These are phyloP conservation scores for Colletotrichum incanum DNA, from an alignment of 2,329 filamentous ascomycete species.

Conservation along the genomic window DNA sequence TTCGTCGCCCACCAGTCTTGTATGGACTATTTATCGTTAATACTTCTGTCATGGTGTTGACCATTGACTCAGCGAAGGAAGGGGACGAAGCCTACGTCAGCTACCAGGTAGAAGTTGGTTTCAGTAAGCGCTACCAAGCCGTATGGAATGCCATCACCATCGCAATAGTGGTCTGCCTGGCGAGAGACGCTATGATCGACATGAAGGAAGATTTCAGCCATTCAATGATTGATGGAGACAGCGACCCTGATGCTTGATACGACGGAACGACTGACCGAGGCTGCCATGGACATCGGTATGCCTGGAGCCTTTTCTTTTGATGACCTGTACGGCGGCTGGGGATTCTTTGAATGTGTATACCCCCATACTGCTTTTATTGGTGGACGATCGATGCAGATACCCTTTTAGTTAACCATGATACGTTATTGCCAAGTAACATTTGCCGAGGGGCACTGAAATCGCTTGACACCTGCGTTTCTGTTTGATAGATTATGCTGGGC, in stretches of 20 bases:
- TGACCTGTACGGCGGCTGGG: slow-evolving; percentile 8
- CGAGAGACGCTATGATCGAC: slow-evolving; percentile 57
- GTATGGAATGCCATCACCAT: slow-evolving; percentile 63
- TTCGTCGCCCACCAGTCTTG: slow-evolving; percentile 55
- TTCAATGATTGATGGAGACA: slow-evolving; percentile 49
- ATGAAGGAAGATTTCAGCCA: slow-evolving; percentile 55
- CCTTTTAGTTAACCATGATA: slow-evolving; percentile 11
- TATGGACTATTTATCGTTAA: slow-evolving; percentile 62
- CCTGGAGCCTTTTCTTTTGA: neutral
- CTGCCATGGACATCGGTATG: neutral
- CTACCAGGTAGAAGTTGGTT: slow-evolving; percentile 60
- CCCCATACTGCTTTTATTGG: slow-evolving; percentile 28
- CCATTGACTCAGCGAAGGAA: slow-evolving; percentile 55
- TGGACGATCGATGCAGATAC: slow-evolving; percentile 31
- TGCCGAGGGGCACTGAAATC: neutral
- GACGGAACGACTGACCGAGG: slow-evolving; percentile 12
- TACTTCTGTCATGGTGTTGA: slow-evolving; percentile 57
- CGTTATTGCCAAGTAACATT: neutral
- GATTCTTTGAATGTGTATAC: slow-evolving; percentile 37
- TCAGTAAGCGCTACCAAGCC: slow-evolving; percentile 57
- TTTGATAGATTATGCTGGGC: neutral
- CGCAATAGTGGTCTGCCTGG: slow-evolving; percentile 57
- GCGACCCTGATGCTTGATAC: slow-evolving; percentile 57
- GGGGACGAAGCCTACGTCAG: slow-evolving; percentile 56
- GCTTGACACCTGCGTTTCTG: neutral